Conservation (phyloP, 352 stramenopile species). For the Heterotrichella gracilis region DNA sequence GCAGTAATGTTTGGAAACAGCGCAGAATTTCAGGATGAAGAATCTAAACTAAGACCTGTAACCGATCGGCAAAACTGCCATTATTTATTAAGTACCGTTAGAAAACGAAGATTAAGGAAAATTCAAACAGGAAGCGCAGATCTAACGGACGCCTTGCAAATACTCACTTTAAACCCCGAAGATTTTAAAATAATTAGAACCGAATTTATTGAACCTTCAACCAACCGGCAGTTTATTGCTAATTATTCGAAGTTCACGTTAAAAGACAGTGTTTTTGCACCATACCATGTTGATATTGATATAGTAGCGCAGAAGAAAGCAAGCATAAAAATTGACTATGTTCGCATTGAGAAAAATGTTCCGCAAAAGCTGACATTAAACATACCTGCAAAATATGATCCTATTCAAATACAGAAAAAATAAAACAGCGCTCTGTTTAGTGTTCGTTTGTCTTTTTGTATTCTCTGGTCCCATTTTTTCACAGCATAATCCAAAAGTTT, state of each 20-base stretch:
- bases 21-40: background rate
- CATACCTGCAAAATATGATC: background rate
- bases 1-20: background rate
- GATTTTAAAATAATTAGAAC: background rate
- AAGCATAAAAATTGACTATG: background rate
- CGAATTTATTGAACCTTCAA: background rate
- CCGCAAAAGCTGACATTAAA: background rate
- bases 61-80: background rate
- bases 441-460: background rate
- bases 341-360: background rate
- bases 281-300: slow-evolving; percentile 7
- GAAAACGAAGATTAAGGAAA: background rate
- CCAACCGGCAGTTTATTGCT: background rate
- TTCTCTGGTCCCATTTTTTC: background rate
- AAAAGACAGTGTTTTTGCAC: background rate
- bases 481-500: background rate
- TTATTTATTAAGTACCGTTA: background rate
- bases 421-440: background rate
- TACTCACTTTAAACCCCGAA: background rate
- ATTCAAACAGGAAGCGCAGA: background rate
- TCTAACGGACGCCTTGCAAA: background rate
- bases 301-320: background rate
- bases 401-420: slow-evolving; percentile 1
- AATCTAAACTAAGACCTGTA: background rate
- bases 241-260: background rate